Conservation (phyloP, 805 yeast species). For the Dipodascus geniculatus region DNA sequence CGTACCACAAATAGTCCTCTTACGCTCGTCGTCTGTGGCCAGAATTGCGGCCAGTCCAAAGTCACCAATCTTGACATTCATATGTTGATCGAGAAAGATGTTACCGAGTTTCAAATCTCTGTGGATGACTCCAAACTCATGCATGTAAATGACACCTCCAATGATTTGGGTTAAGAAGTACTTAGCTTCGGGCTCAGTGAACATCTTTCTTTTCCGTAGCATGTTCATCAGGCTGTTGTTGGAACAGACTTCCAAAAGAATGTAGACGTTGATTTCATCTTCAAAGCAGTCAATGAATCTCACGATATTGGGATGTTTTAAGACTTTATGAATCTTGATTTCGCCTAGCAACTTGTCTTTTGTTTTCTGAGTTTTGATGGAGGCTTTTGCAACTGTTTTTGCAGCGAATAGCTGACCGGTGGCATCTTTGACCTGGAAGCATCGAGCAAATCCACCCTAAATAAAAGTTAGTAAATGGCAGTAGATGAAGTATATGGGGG, state of each 20-base stretch:
- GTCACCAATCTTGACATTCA: constrained; percentile 94
- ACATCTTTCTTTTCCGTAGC: constrained; percentile 68
- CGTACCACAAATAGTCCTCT: constrained; percentile 94
- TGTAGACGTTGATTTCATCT: constrained; percentile 89
- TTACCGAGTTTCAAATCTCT: constrained; percentile 94
- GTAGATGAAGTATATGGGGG: background rate
- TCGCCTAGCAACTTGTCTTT: constrained; percentile 70
- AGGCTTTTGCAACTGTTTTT: constrained; percentile 93
- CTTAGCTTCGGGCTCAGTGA: constrained; percentile 87
- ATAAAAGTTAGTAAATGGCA: constrained; percentile 1
- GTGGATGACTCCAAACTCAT: constrained; percentile 83
- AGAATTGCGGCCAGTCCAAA: constrained; percentile 97
- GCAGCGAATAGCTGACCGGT: constrained; percentile 83
- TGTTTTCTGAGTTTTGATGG: constrained; percentile 84
- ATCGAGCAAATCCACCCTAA: constrained; percentile 92
- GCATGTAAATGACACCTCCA: constrained; percentile 91
- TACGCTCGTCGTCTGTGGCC: constrained; percentile 56
- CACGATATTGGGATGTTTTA: constrained; percentile 83
- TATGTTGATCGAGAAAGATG: constrained; percentile 83
- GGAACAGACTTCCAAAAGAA: constrained; percentile 87
- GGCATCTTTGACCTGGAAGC: constrained; percentile 88
- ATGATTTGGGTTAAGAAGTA: constrained; percentile 82
- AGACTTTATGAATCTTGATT: constrained; percentile 85
- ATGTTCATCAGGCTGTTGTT: constrained; percentile 91
- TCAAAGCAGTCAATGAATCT: constrained; percentile 94